phyloP scores from a whole-genome alignment of 306 rosid genomes.

The Glycine latifolia region DNA sequence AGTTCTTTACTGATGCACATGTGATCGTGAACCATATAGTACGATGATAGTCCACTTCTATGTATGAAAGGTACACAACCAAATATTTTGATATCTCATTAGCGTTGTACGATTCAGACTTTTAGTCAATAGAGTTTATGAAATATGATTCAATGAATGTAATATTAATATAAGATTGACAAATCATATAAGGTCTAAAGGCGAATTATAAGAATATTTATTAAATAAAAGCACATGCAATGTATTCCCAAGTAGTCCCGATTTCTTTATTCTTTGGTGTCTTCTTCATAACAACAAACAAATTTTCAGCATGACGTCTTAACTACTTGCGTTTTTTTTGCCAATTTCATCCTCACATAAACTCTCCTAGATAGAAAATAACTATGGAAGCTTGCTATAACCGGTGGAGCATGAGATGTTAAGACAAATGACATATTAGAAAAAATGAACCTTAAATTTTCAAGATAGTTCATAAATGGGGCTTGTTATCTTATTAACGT shows the following conservation, averaged over 20 bases:
- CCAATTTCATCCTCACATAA: background rate
- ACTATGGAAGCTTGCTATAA: background rate
- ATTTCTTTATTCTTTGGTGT: background rate
- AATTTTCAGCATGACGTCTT: background rate
- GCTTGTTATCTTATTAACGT: background rate
- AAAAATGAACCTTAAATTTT: background rate
- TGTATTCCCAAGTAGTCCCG: background rate
- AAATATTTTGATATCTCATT: background rate
- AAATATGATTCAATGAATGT: background rate
- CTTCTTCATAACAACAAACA: background rate
- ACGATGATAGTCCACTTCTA: background rate
- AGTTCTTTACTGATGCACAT: background rate
- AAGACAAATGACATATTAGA: background rate
- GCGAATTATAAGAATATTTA: background rate
- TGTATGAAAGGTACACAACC: background rate
- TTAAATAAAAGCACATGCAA: conserved; percentile 45
- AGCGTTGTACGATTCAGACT: background rate
- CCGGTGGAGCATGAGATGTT: background rate
- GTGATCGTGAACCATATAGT: background rate
- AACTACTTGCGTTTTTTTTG: background rate
- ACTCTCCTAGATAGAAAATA: background rate
- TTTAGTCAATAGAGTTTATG: background rate
- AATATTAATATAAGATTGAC: conserved; percentile 15
- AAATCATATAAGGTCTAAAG: conserved; percentile 25
- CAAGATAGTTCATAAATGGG: background rate